phyloP scores from a whole-genome alignment of 345 rosid species.

The Capsella bursapastoris region DNA sequence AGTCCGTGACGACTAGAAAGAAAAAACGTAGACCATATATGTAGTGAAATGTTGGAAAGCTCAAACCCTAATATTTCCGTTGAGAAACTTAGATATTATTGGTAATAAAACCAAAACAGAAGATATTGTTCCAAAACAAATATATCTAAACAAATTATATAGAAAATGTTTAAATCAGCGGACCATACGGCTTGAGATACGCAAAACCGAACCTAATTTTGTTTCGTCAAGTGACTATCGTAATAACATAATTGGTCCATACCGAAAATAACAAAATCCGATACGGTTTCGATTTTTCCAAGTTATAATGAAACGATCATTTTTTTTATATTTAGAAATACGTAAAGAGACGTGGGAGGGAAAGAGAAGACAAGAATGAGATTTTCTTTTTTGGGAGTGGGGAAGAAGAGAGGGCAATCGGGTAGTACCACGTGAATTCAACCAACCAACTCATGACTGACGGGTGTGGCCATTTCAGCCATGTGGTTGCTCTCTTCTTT shows the following conservation, averaged over 20 bases:
- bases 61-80: not conserved
- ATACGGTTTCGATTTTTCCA: constrained; percentile 32
- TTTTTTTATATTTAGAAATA: not conserved
- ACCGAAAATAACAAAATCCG: constrained; percentile 13
- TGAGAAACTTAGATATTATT: not conserved
- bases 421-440: constrained; percentile 40
- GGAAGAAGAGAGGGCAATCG: not conserved
- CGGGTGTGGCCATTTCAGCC: constrained; percentile 31
- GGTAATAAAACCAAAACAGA: not conserved
- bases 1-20: not conserved
- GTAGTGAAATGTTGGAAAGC: not conserved
- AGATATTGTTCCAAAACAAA: not conserved
- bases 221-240: constrained; percentile 22
- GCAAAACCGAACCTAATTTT: not conserved
- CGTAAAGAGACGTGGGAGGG: not conserved
- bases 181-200: constrained; percentile 15
- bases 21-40: not conserved
- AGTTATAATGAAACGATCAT: not conserved
- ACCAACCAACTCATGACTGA: constrained; percentile 44
- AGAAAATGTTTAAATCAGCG: not conserved
- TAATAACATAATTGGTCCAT: constrained; percentile 25
- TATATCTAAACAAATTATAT: constrained; percentile 8
- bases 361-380: not conserved
- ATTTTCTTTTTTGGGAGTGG: not conserved
- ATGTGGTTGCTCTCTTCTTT: constrained; percentile 33